A percentile compares a stretch with the other conserved stretches of the same genome.
Conservation (phyloP, 2,329 filamentous ascomycete genomes). For the Paraphoma sp. region DNA sequence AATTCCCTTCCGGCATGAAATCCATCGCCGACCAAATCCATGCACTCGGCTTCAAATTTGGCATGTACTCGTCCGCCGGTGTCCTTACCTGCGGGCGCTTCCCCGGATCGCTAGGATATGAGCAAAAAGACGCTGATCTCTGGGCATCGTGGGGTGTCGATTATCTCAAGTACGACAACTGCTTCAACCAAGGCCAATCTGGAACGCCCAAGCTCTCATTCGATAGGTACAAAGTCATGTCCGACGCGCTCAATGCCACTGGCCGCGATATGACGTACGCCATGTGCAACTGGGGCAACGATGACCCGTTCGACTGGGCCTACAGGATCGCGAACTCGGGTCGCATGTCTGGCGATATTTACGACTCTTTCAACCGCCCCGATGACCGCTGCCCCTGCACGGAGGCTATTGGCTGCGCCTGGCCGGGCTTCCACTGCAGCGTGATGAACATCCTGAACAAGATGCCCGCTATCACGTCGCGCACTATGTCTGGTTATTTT, state of each 20-base stretch:
- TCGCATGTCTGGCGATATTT: constrained; percentile 56
- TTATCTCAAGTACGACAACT: constrained; percentile 48
- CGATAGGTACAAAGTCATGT: constrained; percentile 36
- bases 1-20: constrained; percentile 66
- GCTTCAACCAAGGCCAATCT: constrained; percentile 39
- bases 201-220: constrained; percentile 34
- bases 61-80: constrained; percentile 67
- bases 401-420: constrained; percentile 51
- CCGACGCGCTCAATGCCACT: constrained; percentile 29
- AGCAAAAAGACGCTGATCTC: constrained; percentile 32
- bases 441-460: constrained; percentile 60
- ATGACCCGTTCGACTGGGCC: constrained; percentile 55
- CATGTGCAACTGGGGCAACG: constrained; percentile 60
- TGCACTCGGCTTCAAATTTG: constrained; percentile 62
- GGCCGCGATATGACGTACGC: constrained; percentile 34
- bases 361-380: constrained; percentile 54
- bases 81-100: constrained; percentile 58
- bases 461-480: constrained; percentile 50
- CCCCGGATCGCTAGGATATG: constrained; percentile 34
- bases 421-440: constrained; percentile 57
- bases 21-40: constrained; percentile 54
- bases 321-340: constrained; percentile 56
- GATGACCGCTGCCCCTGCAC: constrained; percentile 53
- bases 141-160: constrained; percentile 44
- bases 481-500: constrained; percentile 53